Evolutionary conservation across 2,329 filamentous ascomycete genomes (phyloP), one percentile per base, ranked within the genome.

Genomic region (Cladobotryum protrusum): DNA sequence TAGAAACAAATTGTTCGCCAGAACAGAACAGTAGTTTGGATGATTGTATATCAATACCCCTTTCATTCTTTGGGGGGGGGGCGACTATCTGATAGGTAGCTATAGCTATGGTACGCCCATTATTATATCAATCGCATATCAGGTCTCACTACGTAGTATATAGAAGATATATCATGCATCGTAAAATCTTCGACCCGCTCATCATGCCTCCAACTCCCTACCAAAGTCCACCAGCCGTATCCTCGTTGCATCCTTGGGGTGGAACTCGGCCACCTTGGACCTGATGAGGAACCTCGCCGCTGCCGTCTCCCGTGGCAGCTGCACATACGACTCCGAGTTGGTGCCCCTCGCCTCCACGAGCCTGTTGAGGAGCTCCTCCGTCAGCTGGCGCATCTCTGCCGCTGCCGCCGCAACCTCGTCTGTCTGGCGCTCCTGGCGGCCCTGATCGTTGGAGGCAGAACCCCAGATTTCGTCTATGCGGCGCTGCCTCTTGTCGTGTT

Each of bases 401-500:
- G 69, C 74, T 0, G 79, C 77, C 2, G 74, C 78, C 1, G 72
- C 66, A 7, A 73, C 72, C 57, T 79, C 76, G 54, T 77, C 70
- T 52, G 71, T 63, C 4, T 66, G 65, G 15, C 56, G 61, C 11
- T 51, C 50, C 43, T 54, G 47, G 33, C 54, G 61, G 9, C 51
- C 50, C 43, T 54, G 47, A 24, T 54, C 54, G 15, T 39, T 41
- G 17, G 45, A 46, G 12, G 51, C 48, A 14, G 54, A 50, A 17
- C 76, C 77, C 80, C 81, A 84, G 32, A 85, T 83, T 51, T 85
- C 78, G 57, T 85, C 82, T 50, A 85, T 81, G 32, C 81, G 74
- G 37, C 74, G 72, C 63, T 85, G 82, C 13, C 76, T 71, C 61
- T 73, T 78, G 57, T 78, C 76, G 17, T 72, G 71, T 14, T 68